These are phyloP conservation scores for Ceriops zippeliana DNA, from an alignment of 345 rosid species.

Conservation along the genomic window DNA sequence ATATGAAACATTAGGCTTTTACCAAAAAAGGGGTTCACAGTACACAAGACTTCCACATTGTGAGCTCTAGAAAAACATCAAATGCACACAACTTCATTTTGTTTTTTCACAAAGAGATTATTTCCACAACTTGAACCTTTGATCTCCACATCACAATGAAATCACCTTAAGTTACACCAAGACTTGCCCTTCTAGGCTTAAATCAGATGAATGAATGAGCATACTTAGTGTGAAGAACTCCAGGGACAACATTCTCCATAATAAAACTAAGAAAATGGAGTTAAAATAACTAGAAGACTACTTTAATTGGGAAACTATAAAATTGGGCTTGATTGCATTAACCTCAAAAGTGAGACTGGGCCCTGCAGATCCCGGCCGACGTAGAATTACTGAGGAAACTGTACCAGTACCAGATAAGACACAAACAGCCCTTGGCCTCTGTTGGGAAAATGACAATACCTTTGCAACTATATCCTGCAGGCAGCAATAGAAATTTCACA, in stretches of 20 bases:
- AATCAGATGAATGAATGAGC: background rate
- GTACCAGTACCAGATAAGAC: slow-evolving; percentile 90
- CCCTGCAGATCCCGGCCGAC: slow-evolving; percentile 65
- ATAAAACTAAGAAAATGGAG: background rate
- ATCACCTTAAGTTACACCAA: too few species aligned
- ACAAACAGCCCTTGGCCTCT: slow-evolving; percentile 88
- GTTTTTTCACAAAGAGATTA: too few species aligned
- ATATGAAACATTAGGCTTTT: too few species aligned
- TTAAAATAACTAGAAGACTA: background rate
- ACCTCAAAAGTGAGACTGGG: slow-evolving; percentile 75
- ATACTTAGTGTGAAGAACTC: background rate
- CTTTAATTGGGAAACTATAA: background rate
- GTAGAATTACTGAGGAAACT: slow-evolving; percentile 77
- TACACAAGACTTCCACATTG: too few species aligned
- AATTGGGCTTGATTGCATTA: slow-evolving; percentile 21
- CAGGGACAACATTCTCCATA: background rate
- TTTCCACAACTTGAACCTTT: too few species aligned
- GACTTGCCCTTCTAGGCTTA: background rate
- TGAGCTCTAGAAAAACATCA: too few species aligned
- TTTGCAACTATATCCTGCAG: slow-evolving; percentile 82
- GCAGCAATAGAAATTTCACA: background rate
- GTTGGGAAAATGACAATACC: slow-evolving; percentile 75
- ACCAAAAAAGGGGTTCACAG: background rate
- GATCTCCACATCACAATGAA: too few species aligned
- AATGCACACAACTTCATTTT: too few species aligned